These are phyloP conservation scores for Lasiodiplodia sp. DNA, from an alignment of 2,329 filamentous ascomycete species.

Conservation along the genomic window DNA sequence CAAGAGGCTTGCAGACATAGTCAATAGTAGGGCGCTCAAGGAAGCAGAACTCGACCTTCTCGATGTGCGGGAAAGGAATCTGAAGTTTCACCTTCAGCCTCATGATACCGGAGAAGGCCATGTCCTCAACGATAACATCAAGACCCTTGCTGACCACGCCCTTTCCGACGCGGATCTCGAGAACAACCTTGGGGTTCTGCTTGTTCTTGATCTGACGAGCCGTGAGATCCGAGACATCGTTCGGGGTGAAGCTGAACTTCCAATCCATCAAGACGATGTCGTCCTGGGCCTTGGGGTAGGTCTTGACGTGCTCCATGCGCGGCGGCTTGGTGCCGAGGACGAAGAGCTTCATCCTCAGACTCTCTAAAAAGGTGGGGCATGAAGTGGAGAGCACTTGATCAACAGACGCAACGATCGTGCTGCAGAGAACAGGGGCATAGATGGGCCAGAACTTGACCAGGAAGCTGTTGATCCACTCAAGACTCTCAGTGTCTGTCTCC, in stretches of 20 bases:
- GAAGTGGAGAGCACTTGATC: constrained; percentile 94
- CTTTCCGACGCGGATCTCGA: constrained; percentile 94
- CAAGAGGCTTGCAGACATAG: constrained; percentile 97
- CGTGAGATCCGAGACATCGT: constrained; percentile 91
- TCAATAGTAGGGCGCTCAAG: constrained; percentile 87
- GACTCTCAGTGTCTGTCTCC: constrained; percentile 87
- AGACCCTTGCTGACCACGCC: constrained; percentile 96
- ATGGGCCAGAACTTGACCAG: constrained; percentile 99
- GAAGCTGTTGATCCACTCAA: constrained; percentile 99
- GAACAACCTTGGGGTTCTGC: constrained; percentile 93
- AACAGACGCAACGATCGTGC: constrained; percentile 90
- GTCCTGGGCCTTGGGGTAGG: constrained; percentile 93
- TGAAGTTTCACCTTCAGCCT: constrained; percentile 97
- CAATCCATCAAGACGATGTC: constrained; percentile 99
- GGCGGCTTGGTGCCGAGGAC: constrained; percentile 94
- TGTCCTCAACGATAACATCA: constrained; percentile 97
- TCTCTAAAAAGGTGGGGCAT: constrained; percentile 91
- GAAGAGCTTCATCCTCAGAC: constrained; percentile 91
- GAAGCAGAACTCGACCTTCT: constrained; percentile 95
- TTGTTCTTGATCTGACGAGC: constrained; percentile 90
- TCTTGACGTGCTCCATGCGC: constrained; percentile 96
- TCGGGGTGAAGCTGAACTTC: constrained; percentile 99
- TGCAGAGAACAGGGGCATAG: constrained; percentile 90
- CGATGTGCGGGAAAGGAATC: constrained; percentile 92
- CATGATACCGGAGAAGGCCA: constrained; percentile 96